Percentiles rank a stretch among this genome's conserved stretches.
These are phyloP conservation scores for Ophiostoma tasmaniense DNA, from an alignment of 2,329 filamentous ascomycete species.

Conservation along the genomic window DNA sequence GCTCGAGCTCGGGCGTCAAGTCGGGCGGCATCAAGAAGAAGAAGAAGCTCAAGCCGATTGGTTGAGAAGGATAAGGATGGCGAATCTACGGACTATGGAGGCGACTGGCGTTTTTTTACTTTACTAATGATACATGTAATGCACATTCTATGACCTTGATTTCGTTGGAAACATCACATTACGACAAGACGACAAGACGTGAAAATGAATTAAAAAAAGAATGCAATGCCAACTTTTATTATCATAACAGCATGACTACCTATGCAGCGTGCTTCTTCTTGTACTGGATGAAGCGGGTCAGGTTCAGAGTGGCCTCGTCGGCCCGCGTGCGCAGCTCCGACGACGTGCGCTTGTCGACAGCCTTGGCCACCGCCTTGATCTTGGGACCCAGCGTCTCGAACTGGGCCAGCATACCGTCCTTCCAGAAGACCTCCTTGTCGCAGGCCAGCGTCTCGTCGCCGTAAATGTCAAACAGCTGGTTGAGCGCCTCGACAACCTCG, in stretches of 20 bases:
- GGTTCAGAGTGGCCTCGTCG: slow-evolving; percentile 54
- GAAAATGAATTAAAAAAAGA: too few relatives aligned
- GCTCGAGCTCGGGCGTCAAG: slow-evolving; percentile 23
- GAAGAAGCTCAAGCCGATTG: slow-evolving; percentile 58
- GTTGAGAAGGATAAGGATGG: slow-evolving; percentile 25
- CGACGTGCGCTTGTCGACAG: slow-evolving; percentile 50
- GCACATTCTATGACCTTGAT: background rate
- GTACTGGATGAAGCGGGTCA: slow-evolving; percentile 54
- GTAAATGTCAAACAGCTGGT: slow-evolving; percentile 61
- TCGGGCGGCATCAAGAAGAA: slow-evolving; percentile 44
- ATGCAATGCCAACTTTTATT: too few relatives aligned
- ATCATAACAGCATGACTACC: background rate
- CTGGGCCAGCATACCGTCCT: slow-evolving; percentile 49
- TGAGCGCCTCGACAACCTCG: slow-evolving; percentile 54
- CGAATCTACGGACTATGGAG: background rate
- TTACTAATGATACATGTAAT: background rate
- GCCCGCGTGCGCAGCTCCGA: slow-evolving; percentile 49
- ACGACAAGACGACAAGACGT: too few relatives aligned
- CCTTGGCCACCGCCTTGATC: slow-evolving; percentile 48
- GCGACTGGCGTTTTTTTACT: background rate
- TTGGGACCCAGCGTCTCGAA: slow-evolving; percentile 48
- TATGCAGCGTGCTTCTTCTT: slow-evolving; percentile 46
- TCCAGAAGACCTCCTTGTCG: slow-evolving; percentile 57
- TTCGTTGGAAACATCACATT: too few relatives aligned
- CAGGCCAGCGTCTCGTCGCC: slow-evolving; percentile 50